phyloP scores from a whole-genome alignment of 1,139 yeast species.

The Nakaseomyces bracarensis region DNA sequence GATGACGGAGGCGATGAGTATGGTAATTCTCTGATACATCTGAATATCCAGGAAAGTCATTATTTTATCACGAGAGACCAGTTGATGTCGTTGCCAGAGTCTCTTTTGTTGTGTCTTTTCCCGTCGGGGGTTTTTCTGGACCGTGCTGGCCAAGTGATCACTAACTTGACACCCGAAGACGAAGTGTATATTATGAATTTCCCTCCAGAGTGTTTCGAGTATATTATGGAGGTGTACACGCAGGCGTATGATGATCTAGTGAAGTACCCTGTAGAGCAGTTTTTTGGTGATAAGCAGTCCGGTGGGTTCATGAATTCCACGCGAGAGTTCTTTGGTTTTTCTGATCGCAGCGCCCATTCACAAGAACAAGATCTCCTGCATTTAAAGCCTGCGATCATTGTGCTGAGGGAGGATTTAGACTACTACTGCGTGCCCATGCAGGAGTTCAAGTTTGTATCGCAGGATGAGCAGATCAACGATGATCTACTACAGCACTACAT shows the following conservation, averaged over 20 bases:
- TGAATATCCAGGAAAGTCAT: slow-evolving; percentile 60
- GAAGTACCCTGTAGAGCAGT: slow-evolving; percentile 27
- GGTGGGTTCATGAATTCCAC: slow-evolving; percentile 4
- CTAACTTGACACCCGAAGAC: slow-evolving; percentile 68
- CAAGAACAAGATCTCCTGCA: slow-evolving; percentile 53
- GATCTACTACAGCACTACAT: slow-evolving; percentile 35
- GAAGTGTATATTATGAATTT: slow-evolving; percentile 66
- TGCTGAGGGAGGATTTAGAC: slow-evolving; percentile 87
- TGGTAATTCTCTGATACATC: slow-evolving; percentile 55
- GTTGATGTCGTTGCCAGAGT: slow-evolving; percentile 84
- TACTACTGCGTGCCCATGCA: slow-evolving; percentile 71
- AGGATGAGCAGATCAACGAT: slow-evolving; percentile 25
- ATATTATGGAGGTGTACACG: slow-evolving; percentile 55
- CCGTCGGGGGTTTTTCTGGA: slow-evolving; percentile 88
- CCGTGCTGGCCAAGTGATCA: slow-evolving; percentile 62
- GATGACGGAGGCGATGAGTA: slow-evolving; percentile 38
- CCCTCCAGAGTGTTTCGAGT: slow-evolving; percentile 77
- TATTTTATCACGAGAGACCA: slow-evolving; percentile 81
- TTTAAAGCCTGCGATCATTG: slow-evolving; percentile 85
- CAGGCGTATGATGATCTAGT: slow-evolving; percentile 29
- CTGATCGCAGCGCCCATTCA: slow-evolving; percentile 18
- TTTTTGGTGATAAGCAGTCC: slow-evolving; percentile 16
- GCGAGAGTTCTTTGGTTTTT: slow-evolving; percentile 7
- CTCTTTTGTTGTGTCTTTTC: slow-evolving; percentile 73
- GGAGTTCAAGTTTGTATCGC: slow-evolving; percentile 34